Conservation (phyloP, 768 basidiomycete species). For the Macrolepiota albuminosa region DNA sequence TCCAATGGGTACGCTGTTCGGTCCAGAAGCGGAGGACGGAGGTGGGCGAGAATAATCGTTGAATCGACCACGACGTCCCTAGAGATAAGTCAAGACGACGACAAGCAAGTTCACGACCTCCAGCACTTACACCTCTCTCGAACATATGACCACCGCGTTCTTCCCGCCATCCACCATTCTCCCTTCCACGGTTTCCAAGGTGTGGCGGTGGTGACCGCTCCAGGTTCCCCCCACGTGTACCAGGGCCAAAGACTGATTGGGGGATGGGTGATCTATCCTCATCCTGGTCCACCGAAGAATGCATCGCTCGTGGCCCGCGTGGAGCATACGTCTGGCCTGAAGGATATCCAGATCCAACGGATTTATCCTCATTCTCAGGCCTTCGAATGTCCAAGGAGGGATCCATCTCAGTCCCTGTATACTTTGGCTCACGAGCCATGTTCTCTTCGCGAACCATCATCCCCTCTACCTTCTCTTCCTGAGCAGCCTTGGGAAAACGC, state of each 20-base stretch:
- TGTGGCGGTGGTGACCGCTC: constrained; percentile 20
- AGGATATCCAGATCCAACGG: constrained; percentile 20
- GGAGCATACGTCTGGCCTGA: constrained; percentile 11
- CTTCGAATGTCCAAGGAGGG: constrained; percentile 4
- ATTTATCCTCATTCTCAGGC: background rate
- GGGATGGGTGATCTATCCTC: constrained; percentile 9
- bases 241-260: constrained; percentile 2
- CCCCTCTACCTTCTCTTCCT: background rate
- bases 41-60: constrained; percentile 18
- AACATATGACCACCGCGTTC: constrained; percentile 5
- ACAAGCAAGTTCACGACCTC: background rate
- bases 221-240: background rate
- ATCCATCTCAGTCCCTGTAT: background rate
- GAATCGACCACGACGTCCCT: constrained; percentile 21
- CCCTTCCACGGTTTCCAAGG: constrained; percentile 5
- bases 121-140: constrained; percentile 9
- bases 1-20: constrained; percentile 36
- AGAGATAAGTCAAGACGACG: background rate
- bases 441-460: background rate
- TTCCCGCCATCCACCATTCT: constrained; percentile 10
- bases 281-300: constrained; percentile 2
- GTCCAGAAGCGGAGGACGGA: constrained; percentile 22
- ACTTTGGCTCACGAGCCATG: background rate
- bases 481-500: background rate
- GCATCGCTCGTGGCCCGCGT: constrained; percentile 23